phyloP scores from a whole-genome alignment of 2,329 filamentous ascomycete genomes.

The Monilinia vaccinii-corymbosi region DNA sequence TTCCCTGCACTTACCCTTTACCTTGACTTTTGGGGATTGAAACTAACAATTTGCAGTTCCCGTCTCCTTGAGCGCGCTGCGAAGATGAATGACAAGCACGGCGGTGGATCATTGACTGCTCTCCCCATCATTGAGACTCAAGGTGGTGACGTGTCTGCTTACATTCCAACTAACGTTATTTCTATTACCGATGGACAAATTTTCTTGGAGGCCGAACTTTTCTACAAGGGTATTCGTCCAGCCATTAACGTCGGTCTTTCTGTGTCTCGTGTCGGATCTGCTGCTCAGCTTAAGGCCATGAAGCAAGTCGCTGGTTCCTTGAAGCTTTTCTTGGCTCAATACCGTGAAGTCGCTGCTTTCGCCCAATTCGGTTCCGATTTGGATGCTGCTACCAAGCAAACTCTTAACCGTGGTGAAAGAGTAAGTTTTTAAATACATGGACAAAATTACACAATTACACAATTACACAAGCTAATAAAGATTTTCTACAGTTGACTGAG shows the following conservation, averaged over 20 bases:
- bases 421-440: slow-evolving; percentile 42
- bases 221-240: slow-evolving; percentile 99
- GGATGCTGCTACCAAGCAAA: slow-evolving; percentile 98
- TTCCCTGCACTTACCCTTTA: too few species aligned
- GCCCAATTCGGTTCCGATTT: slow-evolving; percentile 99
- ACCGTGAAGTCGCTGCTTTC: slow-evolving; percentile 99
- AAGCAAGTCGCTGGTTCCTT: slow-evolving; percentile 99
- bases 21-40: too few species aligned
- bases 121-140: slow-evolving; percentile 98
- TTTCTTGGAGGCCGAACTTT: slow-evolving; percentile 97
- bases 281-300: slow-evolving; percentile 99
- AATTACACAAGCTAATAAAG: slow-evolving; percentile 23
- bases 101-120: slow-evolving; percentile 93
- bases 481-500: slow-evolving; percentile 62
- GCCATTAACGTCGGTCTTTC: slow-evolving; percentile 99
- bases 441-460: neutral
- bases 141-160: slow-evolving; percentile 99
- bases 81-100: slow-evolving; percentile 96
- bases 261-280: slow-evolving; percentile 98
- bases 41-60: slow-evolving; percentile 37
- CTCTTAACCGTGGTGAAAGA: slow-evolving; percentile 95
- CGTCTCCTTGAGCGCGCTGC: slow-evolving; percentile 98
- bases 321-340: slow-evolving; percentile 99
- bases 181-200: slow-evolving; percentile 99
- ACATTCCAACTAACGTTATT: slow-evolving; percentile 99